Conservation (phyloP, 331 rosid species). For the Cydonia oblonga region DNA sequence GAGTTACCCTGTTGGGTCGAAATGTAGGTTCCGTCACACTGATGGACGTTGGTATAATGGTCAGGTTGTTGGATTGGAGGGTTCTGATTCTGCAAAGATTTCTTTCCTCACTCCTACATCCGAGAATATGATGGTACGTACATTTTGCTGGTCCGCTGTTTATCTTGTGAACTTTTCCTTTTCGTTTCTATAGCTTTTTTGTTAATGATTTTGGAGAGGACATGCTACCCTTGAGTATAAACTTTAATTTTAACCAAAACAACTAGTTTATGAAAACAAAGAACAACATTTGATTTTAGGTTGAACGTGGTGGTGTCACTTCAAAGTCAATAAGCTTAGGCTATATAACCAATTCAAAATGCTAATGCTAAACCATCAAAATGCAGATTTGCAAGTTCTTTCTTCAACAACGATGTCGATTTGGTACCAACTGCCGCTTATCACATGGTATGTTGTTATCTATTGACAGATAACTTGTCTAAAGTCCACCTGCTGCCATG, state of each 20-base stretch:
- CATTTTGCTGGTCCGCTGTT: not conserved
- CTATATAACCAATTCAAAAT: not conserved
- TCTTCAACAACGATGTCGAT: conserved; percentile 86
- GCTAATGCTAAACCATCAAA: conserved; percentile 53
- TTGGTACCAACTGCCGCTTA: conserved; percentile 80
- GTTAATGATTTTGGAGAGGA: not conserved
- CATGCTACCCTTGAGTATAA: not conserved
- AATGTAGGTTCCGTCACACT: conserved; percentile 71
- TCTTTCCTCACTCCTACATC: conserved; percentile 84
- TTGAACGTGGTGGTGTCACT: not conserved
- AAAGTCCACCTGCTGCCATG: not conserved
- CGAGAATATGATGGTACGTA: conserved; percentile 75
- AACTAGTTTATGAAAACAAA: not conserved
- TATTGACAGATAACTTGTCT: conserved; percentile 9
- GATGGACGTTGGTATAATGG: conserved; percentile 96
- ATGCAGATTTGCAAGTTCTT: conserved; percentile 79
- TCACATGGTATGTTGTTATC: conserved; percentile 79
- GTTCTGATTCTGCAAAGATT: conserved; percentile 48
- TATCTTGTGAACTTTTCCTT: conserved; percentile 1
- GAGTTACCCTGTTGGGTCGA: conserved; percentile 61
- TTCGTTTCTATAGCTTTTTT: not conserved
- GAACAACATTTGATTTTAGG: not conserved
- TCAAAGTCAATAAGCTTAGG: not conserved
- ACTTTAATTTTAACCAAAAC: not conserved
- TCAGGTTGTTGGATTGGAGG: conserved; percentile 44